phyloP scores from a whole-genome alignment of 1,284 basidiomycete species.

The Cutaneotrichosporon spelunceum region DNA sequence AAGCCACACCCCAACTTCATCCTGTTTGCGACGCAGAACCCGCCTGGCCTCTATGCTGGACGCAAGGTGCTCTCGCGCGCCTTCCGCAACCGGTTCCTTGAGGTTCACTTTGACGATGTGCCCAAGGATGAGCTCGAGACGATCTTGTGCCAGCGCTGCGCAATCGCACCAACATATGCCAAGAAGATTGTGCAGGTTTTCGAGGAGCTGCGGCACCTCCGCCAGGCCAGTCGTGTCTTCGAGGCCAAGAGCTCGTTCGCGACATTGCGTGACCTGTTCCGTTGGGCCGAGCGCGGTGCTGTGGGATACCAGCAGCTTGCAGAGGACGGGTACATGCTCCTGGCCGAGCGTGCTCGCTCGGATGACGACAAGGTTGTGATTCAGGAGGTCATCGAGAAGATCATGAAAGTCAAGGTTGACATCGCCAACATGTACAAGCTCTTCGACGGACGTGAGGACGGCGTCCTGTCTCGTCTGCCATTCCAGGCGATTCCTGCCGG shows the following conservation, averaged over 20 bases:
- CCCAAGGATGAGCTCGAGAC: conserved; percentile 90
- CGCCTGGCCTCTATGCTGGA: conserved; percentile 94
- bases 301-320: conserved; percentile 89
- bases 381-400: conserved; percentile 84
- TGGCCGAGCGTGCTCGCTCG: conserved; percentile 84
- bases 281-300: conserved; percentile 90
- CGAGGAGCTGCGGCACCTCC: conserved; percentile 84
- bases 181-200: conserved; percentile 90
- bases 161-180: conserved; percentile 88
- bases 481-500: conserved; percentile 29
- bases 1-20: conserved; percentile 94
- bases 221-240: conserved; percentile 88
- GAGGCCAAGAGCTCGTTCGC: conserved; percentile 97
- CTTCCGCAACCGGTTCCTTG: conserved; percentile 97
- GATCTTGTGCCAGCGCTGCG: conserved; percentile 83
- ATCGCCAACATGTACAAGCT: conserved; percentile 67
- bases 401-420: conserved; percentile 86
- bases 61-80: conserved; percentile 93
- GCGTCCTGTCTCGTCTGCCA: conserved; percentile 36
- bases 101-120: conserved; percentile 97
- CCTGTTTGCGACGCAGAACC: conserved; percentile 98
- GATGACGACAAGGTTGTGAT: conserved; percentile 83
- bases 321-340: conserved; percentile 94
- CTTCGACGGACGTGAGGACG: conserved; percentile 55
- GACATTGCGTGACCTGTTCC: conserved; percentile 93